Percentiles rank a stretch among this genome's conserved stretches.
phyloP scores from a whole-genome alignment of 441 rosid species.

The Populus hybrid region DNA sequence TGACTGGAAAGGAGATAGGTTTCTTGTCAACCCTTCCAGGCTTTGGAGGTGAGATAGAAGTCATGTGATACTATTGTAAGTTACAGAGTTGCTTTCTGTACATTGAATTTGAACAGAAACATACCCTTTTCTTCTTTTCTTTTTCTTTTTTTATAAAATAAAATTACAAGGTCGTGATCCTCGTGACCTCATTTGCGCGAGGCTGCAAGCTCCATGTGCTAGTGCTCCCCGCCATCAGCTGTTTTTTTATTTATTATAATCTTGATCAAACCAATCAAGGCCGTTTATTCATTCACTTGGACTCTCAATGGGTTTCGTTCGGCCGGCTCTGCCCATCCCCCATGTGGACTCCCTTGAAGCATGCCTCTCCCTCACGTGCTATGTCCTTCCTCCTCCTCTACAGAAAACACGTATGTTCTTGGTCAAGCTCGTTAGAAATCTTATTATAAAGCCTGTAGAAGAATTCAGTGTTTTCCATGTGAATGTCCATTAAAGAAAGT shows the following conservation, averaged over 20 bases:
- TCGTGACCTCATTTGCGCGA: constrained; percentile 29
- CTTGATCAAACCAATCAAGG: background rate
- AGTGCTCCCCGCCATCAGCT: too few relatives aligned
- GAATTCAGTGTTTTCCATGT: background rate
- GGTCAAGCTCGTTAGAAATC: background rate
- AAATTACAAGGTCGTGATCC: constrained; percentile 19
- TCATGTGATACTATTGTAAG: constrained; percentile 16
- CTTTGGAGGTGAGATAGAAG: background rate
- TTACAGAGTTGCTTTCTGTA: constrained; percentile 1
- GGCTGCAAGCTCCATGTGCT: constrained; percentile 7
- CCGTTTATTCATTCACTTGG: constrained; percentile 4
- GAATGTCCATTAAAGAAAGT: background rate
- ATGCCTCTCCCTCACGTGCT: background rate
- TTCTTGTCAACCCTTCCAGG: background rate
- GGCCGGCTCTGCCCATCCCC: background rate
- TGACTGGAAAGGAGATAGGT: background rate
- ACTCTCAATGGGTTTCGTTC: background rate
- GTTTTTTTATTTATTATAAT: background rate
- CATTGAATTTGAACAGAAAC: constrained; percentile 7
- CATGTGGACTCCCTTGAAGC: background rate
- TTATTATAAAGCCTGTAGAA: background rate
- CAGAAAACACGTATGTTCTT: too few relatives aligned
- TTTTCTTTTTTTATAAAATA: too few relatives aligned
- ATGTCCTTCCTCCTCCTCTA: too few relatives aligned
- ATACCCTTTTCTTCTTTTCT: background rate